These are phyloP conservation scores for Serpula lacrymans DNA, from an alignment of 768 basidiomycete species.

Conservation along the genomic window DNA sequence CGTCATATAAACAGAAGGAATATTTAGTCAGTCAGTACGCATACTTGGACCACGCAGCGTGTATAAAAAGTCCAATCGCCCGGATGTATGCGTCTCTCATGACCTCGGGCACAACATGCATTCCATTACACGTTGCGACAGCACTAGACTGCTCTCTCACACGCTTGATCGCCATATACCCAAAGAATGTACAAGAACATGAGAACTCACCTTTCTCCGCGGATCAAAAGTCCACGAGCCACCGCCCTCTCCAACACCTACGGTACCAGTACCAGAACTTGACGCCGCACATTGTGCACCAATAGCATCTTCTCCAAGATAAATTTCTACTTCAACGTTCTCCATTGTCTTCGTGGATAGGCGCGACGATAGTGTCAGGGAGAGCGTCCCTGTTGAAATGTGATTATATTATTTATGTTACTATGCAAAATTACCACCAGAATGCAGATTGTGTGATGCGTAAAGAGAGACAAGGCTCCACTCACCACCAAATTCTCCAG, in stretches of 20 bases:
- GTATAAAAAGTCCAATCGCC: not conserved
- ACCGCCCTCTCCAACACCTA: constrained; percentile 34
- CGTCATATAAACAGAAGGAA: not conserved
- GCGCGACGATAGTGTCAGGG: constrained; percentile 61
- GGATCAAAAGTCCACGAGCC: constrained; percentile 84
- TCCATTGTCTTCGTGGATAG: constrained; percentile 65
- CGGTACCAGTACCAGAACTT: constrained; percentile 50
- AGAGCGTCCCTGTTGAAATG: constrained; percentile 48
- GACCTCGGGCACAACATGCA: constrained; percentile 7
- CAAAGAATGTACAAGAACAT: no score
- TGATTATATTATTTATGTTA: not conserved
- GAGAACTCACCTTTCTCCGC: constrained; percentile 46
- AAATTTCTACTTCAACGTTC: constrained; percentile 65
- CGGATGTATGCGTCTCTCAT: constrained; percentile 2
- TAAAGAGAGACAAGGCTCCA: not conserved
- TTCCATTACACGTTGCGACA: not conserved
- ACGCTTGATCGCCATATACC: no score
- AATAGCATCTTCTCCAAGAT: constrained; percentile 70
- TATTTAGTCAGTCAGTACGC: no score
- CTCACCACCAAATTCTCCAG: constrained; percentile 30
- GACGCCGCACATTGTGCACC: constrained; percentile 70
- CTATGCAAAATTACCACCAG: no score
- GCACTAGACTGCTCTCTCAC: no score
- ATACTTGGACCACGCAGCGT: no score
- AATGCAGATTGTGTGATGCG: no score